Percentiles rank a stretch among this genome's conserved stretches.
Conservation (phyloP, 495 filamentous ascomycete genomes). For the Neurospora sp. region DNA sequence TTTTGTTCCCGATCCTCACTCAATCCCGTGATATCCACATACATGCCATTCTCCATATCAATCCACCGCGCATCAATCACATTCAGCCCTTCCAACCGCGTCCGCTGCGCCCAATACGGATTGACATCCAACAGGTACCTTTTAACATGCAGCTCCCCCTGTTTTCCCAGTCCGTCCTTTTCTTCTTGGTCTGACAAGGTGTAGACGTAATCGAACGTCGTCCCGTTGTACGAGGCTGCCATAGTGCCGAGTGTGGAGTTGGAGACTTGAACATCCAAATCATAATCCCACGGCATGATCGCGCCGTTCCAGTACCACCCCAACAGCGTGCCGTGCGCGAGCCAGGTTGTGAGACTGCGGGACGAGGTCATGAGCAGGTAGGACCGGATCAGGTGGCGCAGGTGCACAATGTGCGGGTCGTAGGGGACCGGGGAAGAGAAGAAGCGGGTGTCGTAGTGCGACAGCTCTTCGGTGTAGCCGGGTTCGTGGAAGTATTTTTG, state of each 20-base stretch:
- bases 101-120: conserved; percentile 50
- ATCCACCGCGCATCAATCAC: conserved; percentile 85
- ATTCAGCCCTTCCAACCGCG: conserved; percentile 58
- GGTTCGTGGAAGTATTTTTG: conserved; percentile 47
- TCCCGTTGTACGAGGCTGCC: conserved; percentile 32
- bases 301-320: conserved; percentile 91
- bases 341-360: conserved; percentile 60
- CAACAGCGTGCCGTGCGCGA: conserved; percentile 76
- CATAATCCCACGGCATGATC: conserved; percentile 81
- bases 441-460: conserved; percentile 66
- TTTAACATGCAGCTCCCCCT: conserved; percentile 2
- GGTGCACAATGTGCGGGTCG: conserved; percentile 49
- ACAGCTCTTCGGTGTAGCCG: conserved; percentile 43
- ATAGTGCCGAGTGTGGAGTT: conserved; percentile 31
- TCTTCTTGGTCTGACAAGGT: background rate
- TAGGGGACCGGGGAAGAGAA: conserved; percentile 51
- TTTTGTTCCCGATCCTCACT: conserved; percentile 47
- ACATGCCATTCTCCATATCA: conserved; percentile 65
- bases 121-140: conserved; percentile 72
- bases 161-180: background rate
- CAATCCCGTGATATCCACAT: conserved; percentile 81
- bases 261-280: conserved; percentile 75
- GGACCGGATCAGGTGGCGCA: conserved; percentile 59
- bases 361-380: conserved; percentile 54
- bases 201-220: conserved; percentile 45